Conservation (phyloP, 2,329 filamentous ascomycete genomes). For the Domatiomyces globalis region DNA sequence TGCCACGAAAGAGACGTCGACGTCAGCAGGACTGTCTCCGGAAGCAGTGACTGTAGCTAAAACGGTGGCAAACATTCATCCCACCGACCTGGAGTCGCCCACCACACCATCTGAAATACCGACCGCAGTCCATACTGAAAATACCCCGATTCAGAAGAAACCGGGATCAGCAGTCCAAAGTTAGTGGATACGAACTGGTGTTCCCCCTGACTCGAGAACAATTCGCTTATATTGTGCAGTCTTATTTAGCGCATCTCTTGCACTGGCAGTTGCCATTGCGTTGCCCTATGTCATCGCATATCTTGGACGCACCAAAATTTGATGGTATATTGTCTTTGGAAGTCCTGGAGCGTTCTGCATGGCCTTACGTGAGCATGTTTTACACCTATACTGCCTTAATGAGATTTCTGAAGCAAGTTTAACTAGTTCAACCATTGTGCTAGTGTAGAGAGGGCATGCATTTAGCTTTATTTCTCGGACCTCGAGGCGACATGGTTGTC, state of each 20-base stretch:
- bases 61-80: not conserved
- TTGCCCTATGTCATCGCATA: not conserved
- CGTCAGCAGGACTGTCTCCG: not conserved
- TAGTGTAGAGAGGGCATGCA: not conserved
- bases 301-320: not conserved
- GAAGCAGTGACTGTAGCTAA: not conserved
- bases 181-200: not conserved
- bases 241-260: not conserved
- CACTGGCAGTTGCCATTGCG: not conserved
- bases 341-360: not conserved
- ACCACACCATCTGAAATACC: not conserved
- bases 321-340: not conserved
- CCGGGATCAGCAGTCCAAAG: not conserved
- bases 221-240: not conserved
- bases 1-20: conserved; percentile 4
- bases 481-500: not conserved
- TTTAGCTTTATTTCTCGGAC: not conserved
- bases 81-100: not conserved
- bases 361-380: too few relatives aligned
- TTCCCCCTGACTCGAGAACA: not conserved
- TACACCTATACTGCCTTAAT: not conserved
- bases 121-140: not conserved
- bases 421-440: not conserved
- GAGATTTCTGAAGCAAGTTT: not conserved
- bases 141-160: not conserved